phyloP scores from a whole-genome alignment of 2,329 filamentous ascomycete species.

The Stylonectria norvegica region DNA sequence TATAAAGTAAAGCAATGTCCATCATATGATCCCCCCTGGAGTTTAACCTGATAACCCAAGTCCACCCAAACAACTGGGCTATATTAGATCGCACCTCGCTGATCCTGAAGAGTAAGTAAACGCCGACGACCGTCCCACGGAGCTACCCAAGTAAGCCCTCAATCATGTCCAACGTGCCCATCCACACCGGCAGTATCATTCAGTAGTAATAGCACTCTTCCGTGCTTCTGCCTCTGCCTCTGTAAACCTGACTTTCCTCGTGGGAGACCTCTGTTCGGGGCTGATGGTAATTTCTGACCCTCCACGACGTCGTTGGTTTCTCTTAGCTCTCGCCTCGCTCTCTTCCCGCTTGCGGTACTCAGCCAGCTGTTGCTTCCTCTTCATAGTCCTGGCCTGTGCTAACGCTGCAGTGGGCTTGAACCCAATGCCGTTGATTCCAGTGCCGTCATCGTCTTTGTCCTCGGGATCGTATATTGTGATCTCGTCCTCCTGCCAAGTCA shows the following conservation, averaged over 20 bases:
- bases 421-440: constrained; percentile 64
- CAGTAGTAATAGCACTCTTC: constrained; percentile 29
- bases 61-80: too few species aligned
- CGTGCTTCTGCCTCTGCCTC: constrained; percentile 39
- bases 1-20: constrained; percentile 18
- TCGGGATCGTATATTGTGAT: constrained; percentile 64
- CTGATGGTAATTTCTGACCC: constrained; percentile 26
- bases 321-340: constrained; percentile 54
- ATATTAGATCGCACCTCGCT: too few species aligned
- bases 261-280: constrained; percentile 25
- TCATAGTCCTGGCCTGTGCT: constrained; percentile 54
- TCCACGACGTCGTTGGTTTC: constrained; percentile 50
- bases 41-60: too few species aligned
- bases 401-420: constrained; percentile 62
- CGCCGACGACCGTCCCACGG: too few species aligned
- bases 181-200: constrained; percentile 1
- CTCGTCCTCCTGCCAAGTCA: constrained; percentile 67
- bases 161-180: too few species aligned
- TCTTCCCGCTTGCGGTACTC: constrained; percentile 62
- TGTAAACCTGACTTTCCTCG: constrained; percentile 40
- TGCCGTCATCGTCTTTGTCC: constrained; percentile 64
- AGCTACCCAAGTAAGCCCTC: too few species aligned
- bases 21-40: too few species aligned
- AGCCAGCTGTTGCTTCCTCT: constrained; percentile 57
- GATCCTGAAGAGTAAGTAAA: too few species aligned